Base-by-base conservation (phyloP, 2,329 filamentous ascomycete species). In the Diaporthe ampelina region DNA sequence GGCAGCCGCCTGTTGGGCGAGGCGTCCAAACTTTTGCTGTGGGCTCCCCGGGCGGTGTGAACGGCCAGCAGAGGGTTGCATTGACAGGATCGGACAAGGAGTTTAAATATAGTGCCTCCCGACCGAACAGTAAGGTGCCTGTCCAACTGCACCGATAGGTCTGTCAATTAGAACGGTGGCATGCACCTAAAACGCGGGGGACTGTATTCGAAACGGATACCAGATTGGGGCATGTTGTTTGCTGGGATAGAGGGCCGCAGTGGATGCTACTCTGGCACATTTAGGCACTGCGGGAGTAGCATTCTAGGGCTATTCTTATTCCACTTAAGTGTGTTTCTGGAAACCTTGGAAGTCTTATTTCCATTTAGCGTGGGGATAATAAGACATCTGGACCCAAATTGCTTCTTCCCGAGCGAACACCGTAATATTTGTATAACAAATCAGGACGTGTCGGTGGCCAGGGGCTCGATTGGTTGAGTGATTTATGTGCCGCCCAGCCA, bases 181-280 rank as follows among this genome's bases (percentile, higher is more conserved):
- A n/a, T 65, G 61, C 43, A 26, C 26, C 43, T 65, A 26, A 65
- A 65, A 65, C 61, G 61, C 61, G 26, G 61, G 19, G 61, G 26
- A 15, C 32, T 13, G 7, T 50, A 50, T 48, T 32, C 61, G 61
- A 50, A 50, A 65, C 26, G 43, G 40, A 29, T 29, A 29, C 2
- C 29, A 4, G 29, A 4, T 3, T 29, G 21, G 32, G 17, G 26
- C 37, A 7, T 15, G 24, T 32, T 63, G 17, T 17, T 63, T 43
- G 32, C 35, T 21, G 37, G 11, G 37, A 2, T 40, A 3, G 37
- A 48, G 24, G 19, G 2, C 58, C 61, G 61, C 26, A n/a, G 4
- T 29, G 61, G 43, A 50, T 65, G 43, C 40, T 35, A 50, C n/a
- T 65, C n/a, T 32, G 26, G 43, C n/a, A 32, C 10, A 8, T 65